These are phyloP conservation scores for Candida railenensis DNA, from an alignment of 805 yeast species.

Conservation along the genomic window DNA sequence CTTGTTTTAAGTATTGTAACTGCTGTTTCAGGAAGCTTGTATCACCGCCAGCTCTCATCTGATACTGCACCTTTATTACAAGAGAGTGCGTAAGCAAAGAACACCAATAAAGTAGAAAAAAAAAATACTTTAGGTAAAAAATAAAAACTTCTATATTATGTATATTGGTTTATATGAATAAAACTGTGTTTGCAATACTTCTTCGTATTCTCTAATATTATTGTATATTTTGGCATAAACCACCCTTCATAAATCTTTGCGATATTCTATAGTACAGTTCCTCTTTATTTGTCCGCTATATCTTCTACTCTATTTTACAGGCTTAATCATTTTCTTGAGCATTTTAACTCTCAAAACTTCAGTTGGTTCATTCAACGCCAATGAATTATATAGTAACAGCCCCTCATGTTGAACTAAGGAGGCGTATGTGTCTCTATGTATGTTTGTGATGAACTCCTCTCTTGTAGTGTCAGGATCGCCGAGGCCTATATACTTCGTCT, in stretches of 20 bases:
- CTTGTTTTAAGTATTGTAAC: conserved; percentile 50
- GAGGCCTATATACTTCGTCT: conserved; percentile 64
- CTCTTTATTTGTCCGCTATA: conserved; percentile 13
- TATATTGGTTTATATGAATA: background rate
- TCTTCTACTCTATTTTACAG: conserved; percentile 9
- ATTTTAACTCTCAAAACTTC: conserved; percentile 28
- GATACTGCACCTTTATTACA: conserved; percentile 42
- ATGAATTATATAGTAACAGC: conserved; percentile 51
- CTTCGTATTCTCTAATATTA: too few relatives aligned
- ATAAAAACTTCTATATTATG: too few relatives aligned
- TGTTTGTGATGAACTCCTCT: conserved; percentile 65
- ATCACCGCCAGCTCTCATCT: conserved; percentile 14
- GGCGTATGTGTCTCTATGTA: conserved; percentile 65
- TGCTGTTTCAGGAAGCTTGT: conserved; percentile 33
- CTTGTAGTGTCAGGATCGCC: conserved; percentile 73
- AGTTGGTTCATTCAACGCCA: conserved; percentile 46
- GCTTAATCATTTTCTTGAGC: conserved; percentile 34
- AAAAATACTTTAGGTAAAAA: background rate
- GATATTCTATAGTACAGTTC: background rate
- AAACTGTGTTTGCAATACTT: background rate
- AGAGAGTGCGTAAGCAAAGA: conserved; percentile 6
- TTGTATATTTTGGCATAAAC: background rate
- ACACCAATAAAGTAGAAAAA: background rate
- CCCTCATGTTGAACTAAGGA: conserved; percentile 60
- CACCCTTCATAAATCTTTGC: background rate